phyloP scores from a whole-genome alignment of 2,329 filamentous ascomycete genomes.

The Epichloe bromicola region DNA sequence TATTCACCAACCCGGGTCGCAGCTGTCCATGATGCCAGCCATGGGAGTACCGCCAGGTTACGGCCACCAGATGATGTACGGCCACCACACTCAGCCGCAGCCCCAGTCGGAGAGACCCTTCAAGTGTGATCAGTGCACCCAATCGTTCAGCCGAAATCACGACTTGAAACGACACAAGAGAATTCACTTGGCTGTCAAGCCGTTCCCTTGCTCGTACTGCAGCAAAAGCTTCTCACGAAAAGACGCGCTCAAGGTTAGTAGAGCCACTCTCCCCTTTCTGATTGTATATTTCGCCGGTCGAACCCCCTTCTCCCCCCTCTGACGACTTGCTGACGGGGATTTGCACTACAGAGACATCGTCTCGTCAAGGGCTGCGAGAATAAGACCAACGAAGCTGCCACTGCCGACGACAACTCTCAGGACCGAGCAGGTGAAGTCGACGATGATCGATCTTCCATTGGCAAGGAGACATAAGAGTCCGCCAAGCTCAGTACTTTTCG shows the following conservation, averaged over 20 bases:
- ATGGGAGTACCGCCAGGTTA: slow-evolving; percentile 43
- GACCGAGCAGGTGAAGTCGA: slow-evolving; percentile 5
- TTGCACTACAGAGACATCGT: slow-evolving; percentile 37
- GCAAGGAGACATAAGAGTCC: slow-evolving; percentile 2
- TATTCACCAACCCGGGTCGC: slow-evolving; percentile 57
- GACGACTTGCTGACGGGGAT: background rate
- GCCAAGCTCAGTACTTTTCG: background rate
- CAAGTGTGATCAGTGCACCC: slow-evolving; percentile 83
- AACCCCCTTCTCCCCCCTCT: background rate
- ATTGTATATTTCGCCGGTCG: background rate
- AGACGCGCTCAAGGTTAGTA: slow-evolving; percentile 82
- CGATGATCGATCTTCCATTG: slow-evolving; percentile 4
- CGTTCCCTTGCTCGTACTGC: slow-evolving; percentile 81
- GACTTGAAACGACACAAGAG: slow-evolving; percentile 92
- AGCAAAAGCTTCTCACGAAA: slow-evolving; percentile 96
- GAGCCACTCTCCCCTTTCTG: background rate
- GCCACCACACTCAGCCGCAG: slow-evolving; percentile 34
- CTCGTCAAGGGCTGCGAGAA: slow-evolving; percentile 50
- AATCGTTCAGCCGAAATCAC: slow-evolving; percentile 93
- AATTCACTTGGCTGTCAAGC: slow-evolving; percentile 91
- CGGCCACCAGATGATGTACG: slow-evolving; percentile 50
- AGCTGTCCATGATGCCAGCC: slow-evolving; percentile 55
- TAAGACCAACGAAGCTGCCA: slow-evolving; percentile 16
- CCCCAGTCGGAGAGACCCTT: slow-evolving; percentile 68
- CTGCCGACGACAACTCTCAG: slow-evolving; percentile 10